phyloP scores from a whole-genome alignment of 805 yeast species.

The Starmerella ratchasimensis region DNA sequence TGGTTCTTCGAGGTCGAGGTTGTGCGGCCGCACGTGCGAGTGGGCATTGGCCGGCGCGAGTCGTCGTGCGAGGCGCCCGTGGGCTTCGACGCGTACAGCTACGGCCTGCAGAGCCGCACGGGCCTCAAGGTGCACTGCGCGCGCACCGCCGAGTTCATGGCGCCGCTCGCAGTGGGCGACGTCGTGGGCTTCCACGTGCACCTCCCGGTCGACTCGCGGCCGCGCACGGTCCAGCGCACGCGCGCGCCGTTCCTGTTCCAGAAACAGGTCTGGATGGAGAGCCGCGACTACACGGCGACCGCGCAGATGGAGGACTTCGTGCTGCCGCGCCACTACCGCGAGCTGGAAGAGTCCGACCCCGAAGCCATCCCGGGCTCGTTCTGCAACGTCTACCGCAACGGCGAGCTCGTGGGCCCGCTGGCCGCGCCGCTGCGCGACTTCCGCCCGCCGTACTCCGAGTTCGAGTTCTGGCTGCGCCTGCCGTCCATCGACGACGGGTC shows the following conservation, averaged over 20 bases:
- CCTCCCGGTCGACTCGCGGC: conserved; percentile 38
- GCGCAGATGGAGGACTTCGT: conserved; percentile 60
- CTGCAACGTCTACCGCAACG: conserved; percentile 65
- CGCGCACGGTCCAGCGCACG: conserved; percentile 36
- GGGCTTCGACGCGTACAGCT: conserved; percentile 89
- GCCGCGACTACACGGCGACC: conserved; percentile 60
- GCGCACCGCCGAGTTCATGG: conserved; percentile 46
- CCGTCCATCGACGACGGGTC: conserved; percentile 55
- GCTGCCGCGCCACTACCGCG: conserved; percentile 23
- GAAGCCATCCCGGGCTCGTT: conserved; percentile 34
- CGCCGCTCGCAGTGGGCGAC: conserved; percentile 61
- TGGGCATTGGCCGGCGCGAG: conserved; percentile 76
- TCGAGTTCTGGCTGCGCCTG: conserved; percentile 17
- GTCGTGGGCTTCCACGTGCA: conserved; percentile 63
- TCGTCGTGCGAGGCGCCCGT: conserved; percentile 89
- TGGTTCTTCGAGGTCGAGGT: conserved; percentile 71
- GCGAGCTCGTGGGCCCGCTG: conserved; percentile 46
- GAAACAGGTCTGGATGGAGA: conserved; percentile 67
- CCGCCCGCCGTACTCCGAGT: conserved; percentile 59
- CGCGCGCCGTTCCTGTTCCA: conserved; percentile 78
- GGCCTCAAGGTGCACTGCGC: conserved; percentile 57
- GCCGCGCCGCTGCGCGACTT: conserved; percentile 60
- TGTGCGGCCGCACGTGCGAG: conserved; percentile 41
- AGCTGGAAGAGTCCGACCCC: conserved; percentile 12
- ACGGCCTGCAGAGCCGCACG: conserved; percentile 76